Percentiles rank a stretch among this genome's conserved stretches.
These are phyloP conservation scores for Cladophialophora yegresii DNA, from an alignment of 2,329 filamentous ascomycete genomes.

Conservation along the genomic window DNA sequence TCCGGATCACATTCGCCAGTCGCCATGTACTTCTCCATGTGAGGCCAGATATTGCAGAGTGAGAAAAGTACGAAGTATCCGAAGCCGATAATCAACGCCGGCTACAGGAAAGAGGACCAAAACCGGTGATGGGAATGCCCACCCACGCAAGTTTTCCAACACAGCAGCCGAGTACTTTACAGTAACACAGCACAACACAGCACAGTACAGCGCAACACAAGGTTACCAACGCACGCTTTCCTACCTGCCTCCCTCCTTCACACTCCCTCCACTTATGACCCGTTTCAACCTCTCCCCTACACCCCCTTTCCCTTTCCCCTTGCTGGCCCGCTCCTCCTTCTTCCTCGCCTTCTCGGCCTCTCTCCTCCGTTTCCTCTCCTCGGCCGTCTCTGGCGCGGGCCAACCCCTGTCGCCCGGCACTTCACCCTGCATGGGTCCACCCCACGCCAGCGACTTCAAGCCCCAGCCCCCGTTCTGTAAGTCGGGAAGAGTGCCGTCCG, in stretches of 20 bases:
- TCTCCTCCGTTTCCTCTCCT: slow-evolving; percentile 17
- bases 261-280: slow-evolving; percentile 19
- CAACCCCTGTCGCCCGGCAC: slow-evolving; percentile 2
- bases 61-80: background rate
- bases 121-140: too few relatives aligned
- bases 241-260: slow-evolving; percentile 2
- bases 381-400: slow-evolving; percentile 14
- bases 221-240: background rate
- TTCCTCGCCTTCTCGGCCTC: slow-evolving; percentile 18
- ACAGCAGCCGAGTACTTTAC: too few relatives aligned
- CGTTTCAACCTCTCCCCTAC: slow-evolving; percentile 15
- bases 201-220: too few relatives aligned
- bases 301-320: too few relatives aligned
- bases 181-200: too few relatives aligned
- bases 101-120: background rate
- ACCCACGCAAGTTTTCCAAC: too few relatives aligned
- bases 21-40: background rate
- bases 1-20: background rate
- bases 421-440: slow-evolving; percentile 10
- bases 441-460: slow-evolving; percentile 18
- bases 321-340: slow-evolving; percentile 15
- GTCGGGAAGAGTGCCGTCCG: slow-evolving; percentile 19
- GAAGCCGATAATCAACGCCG: background rate
- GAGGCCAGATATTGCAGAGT: background rate
- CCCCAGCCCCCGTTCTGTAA: slow-evolving; percentile 12